These are phyloP conservation scores for Phoenix dactylifera DNA, from an alignment of 176 grass and related monocot genomes.

Conservation along the genomic window DNA sequence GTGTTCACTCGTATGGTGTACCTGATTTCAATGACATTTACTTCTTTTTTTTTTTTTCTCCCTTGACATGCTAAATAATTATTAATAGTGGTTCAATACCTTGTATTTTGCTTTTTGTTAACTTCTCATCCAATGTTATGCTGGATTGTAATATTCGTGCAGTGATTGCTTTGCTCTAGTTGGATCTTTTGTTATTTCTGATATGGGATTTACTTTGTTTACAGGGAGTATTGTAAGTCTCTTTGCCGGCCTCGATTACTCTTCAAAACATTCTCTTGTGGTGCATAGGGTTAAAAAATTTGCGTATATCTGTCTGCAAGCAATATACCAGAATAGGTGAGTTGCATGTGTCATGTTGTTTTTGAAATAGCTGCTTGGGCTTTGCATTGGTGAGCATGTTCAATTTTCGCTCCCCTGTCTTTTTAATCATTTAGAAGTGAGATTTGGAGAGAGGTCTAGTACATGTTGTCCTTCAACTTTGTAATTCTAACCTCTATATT, in stretches of 20 bases:
- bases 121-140: no score
- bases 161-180: not conserved
- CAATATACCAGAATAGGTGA: slow-evolving; percentile 67
- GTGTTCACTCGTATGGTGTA: no score
- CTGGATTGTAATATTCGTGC: slow-evolving; percentile 5
- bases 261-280: slow-evolving; percentile 38
- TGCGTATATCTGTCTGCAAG: slow-evolving; percentile 57
- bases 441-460: no score
- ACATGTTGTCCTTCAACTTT: no score
- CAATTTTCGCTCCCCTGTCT: no score
- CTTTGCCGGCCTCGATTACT: slow-evolving; percentile 49
- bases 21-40: no score
- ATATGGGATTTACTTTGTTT: slow-evolving; percentile 14
- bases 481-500: no score
- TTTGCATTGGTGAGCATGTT: not conserved
- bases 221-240: slow-evolving; percentile 67
- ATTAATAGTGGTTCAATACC: no score
- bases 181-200: not conserved
- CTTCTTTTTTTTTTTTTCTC: no score
- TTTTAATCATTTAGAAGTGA: no score
- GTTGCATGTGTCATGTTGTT: not conserved
- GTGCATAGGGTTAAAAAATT: slow-evolving; percentile 76
- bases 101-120: no score
- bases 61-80: no score
- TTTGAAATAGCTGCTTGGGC: not conserved